Conservation (phyloP, 441 rosid species). For the Populus tomentosa region DNA sequence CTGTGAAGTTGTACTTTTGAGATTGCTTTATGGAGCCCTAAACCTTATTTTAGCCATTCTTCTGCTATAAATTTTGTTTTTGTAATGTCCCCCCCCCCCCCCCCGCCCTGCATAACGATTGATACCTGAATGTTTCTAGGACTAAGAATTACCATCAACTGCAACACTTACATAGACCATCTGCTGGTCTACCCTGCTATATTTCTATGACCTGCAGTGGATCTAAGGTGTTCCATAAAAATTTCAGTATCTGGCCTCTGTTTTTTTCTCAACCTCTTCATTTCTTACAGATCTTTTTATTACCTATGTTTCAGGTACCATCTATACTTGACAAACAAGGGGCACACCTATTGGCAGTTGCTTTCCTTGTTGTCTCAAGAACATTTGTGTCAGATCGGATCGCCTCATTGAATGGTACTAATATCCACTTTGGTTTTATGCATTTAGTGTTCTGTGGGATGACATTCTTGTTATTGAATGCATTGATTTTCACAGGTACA, state of each 20-base stretch:
- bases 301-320: slow-evolving; percentile 59
- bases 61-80: neutral
- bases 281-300: neutral
- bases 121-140: neutral
- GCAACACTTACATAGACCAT: neutral
- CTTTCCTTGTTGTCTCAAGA: slow-evolving; percentile 87
- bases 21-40: neutral
- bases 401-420: slow-evolving; percentile 91
- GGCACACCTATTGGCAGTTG: slow-evolving; percentile 78
- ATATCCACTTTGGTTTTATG: slow-evolving; percentile 7
- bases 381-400: slow-evolving; percentile 96
- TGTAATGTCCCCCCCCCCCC: neutral
- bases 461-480: slow-evolving; percentile 11
- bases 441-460: slow-evolving; percentile 14
- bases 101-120: neutral
- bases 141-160: neutral
- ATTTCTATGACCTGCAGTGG: neutral
- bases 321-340: slow-evolving; percentile 94
- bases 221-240: neutral
- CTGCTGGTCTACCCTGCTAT: neutral
- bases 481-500: slow-evolving; percentile 56
- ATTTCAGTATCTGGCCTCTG: neutral
- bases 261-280: neutral
- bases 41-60: neutral
- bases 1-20: neutral